Base-by-base conservation (phyloP, 768 basidiomycete genomes). In the Tephrocybe sp. region DNA sequence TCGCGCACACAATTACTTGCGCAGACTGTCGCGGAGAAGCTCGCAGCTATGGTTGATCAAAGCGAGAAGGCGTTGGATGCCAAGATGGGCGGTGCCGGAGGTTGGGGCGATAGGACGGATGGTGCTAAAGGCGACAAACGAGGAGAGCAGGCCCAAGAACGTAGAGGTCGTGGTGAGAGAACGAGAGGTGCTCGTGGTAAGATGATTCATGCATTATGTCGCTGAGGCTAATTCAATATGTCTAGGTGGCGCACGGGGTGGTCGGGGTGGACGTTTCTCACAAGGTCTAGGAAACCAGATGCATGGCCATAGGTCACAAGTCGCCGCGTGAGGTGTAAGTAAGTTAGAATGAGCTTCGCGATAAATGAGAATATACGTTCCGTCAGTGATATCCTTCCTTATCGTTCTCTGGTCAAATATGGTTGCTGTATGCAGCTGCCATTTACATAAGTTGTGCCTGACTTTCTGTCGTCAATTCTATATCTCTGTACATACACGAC, bases 1-100 rank as follows among this genome's bases (percentile, higher is more conserved):
- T 85, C 89, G 13, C 87, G 91, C 40, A 76, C 87, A 3, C 97
- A 99, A 68, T 88, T 93, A 65, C 75, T 98, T n/a, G 86, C 92
- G 1, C 88, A 89, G 62, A 80, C 83, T 35, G 79, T 99, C 38
- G 88, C 96, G 5, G 95, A 98, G 60, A 91, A 92, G 69, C 79
- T 95, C 16, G 84, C 79, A 20, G 75, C 79, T 16, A 77, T 98
- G 81, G 85, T 94, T 5, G 94, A 98, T 62, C 87, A 90, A 59
- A 96, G 92, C 61, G 94, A 98, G 69, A 96, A 95, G 74, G 74
- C 81, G 1, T 70, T 97, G 40, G 94, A 97, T 65, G 63, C 76
- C 57, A 95, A 93, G 66, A 81, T 94, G 59, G 92, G 92, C 45
- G 80, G 80, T 4, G 68, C 73, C 33, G 67, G 74, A 33, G 77